These are phyloP conservation scores for Linum usitatissimum DNA, from an alignment of 345 rosid genomes.

Conservation along the genomic window DNA sequence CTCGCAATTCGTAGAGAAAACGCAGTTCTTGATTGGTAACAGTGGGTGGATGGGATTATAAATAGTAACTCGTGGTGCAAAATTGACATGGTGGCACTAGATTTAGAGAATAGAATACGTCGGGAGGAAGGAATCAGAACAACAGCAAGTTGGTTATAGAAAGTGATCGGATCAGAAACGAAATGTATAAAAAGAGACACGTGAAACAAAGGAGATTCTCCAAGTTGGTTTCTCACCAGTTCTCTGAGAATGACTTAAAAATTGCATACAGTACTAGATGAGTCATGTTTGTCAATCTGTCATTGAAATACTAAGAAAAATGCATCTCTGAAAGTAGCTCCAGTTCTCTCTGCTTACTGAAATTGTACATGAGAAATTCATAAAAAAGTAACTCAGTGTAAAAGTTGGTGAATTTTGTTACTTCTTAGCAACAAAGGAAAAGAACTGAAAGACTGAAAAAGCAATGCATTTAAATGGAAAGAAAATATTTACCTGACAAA, in stretches of 20 bases:
- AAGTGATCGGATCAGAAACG: neutral
- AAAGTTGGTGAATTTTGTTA: neutral
- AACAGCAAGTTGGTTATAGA: slow-evolving; percentile 5
- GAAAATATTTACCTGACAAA: too few species aligned
- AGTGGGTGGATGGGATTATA: neutral
- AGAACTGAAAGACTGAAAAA: too few species aligned
- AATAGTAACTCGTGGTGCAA: neutral
- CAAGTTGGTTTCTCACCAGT: neutral
- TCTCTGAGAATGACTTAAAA: neutral
- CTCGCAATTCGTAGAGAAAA: neutral
- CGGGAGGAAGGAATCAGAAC: neutral
- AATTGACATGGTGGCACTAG: neutral
- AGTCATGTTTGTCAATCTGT: slow-evolving; percentile 14
- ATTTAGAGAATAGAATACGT: neutral
- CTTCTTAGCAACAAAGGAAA: neutral
- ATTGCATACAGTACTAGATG: neutral
- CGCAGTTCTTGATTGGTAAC: neutral
- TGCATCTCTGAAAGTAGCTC: slow-evolving; percentile 16
- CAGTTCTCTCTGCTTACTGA: slow-evolving; percentile 1
- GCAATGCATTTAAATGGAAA: too few species aligned
- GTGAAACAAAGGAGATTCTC: neutral
- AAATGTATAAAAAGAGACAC: neutral
- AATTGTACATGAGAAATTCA: neutral
- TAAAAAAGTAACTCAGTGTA: neutral
- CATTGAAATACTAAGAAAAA: slow-evolving; percentile 12